phyloP scores from a whole-genome alignment of 106 monocot species.

The Dioscorea dumetorum region DNA sequence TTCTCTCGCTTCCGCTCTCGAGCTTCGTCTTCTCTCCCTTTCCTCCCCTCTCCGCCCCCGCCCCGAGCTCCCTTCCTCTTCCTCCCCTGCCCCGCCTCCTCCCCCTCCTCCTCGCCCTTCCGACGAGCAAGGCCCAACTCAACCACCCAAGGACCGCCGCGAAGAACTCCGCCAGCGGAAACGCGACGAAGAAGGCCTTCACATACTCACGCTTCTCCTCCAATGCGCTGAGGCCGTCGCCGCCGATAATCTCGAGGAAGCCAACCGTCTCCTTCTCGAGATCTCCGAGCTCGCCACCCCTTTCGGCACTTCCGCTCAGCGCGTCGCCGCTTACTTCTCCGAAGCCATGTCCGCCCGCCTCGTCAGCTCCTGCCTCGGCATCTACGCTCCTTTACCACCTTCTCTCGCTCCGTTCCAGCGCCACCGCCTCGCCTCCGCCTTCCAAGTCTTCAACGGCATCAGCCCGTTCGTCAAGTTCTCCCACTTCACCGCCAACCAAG shows the following conservation, averaged over 20 bases:
- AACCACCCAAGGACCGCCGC: slow-evolving; percentile 20
- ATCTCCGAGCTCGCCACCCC: slow-evolving; percentile 93
- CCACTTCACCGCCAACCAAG: slow-evolving; percentile 95
- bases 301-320: slow-evolving; percentile 90
- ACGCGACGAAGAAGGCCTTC: slow-evolving; percentile 86
- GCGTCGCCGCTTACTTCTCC: slow-evolving; percentile 96
- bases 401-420: slow-evolving; percentile 28
- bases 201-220: slow-evolving; percentile 82
- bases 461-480: slow-evolving; percentile 96
- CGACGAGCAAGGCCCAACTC: too few species aligned
- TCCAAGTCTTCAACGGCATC: slow-evolving; percentile 92
- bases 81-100: slow-evolving; percentile 3
- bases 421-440: slow-evolving; percentile 67
- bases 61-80: not conserved
- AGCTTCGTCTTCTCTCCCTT: slow-evolving; percentile 14
- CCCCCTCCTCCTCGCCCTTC: not conserved
- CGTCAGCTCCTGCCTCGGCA: slow-evolving; percentile 79
- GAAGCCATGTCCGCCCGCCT: slow-evolving; percentile 95
- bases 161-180: slow-evolving; percentile 68
- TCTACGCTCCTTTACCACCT: slow-evolving; percentile 66
- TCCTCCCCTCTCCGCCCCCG: not conserved
- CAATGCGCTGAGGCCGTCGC: slow-evolving; percentile 92
- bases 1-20: slow-evolving; percentile 57
- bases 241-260: slow-evolving; percentile 85
- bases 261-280: slow-evolving; percentile 67